Evolutionary conservation across 148 eudicot genomes (phyloP).

Genomic region (Spergularia marina): DNA sequence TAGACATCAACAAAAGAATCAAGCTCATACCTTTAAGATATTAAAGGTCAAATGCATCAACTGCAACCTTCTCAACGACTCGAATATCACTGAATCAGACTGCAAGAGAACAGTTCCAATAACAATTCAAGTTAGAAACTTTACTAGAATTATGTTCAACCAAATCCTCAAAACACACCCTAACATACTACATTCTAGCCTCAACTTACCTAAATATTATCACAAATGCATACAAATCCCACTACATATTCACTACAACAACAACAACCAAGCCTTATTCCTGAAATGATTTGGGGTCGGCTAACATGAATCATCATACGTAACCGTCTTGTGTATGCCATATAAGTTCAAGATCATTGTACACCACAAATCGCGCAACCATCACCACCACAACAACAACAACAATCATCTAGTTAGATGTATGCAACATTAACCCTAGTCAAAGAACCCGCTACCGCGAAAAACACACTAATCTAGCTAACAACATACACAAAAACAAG

Average conservation of each 20-base stretch:
- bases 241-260: neutral
- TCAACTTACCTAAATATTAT: neutral
- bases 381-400: neutral
- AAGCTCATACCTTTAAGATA: constrained; percentile 57
- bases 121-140: constrained; percentile 13
- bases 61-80: constrained; percentile 81
- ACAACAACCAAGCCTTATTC: neutral
- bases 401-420: neutral
- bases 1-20: constrained; percentile 18
- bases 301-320: too few species aligned
- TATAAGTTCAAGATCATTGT: neutral
- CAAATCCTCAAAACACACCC: neutral
- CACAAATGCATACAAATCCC: neutral
- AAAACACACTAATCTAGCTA: neutral
- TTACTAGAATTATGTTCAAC: neutral
- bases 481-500: neutral
- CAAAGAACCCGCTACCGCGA: neutral
- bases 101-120: constrained; percentile 34
- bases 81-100: constrained; percentile 64
- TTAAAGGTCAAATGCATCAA: constrained; percentile 72
- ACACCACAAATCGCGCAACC: too few species aligned
- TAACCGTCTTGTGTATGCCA: too few species aligned
- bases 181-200: neutral
- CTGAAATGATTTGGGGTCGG: too few species aligned
- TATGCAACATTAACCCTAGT: neutral